Conservation (phyloP, 768 basidiomycete species). For the Russula olivacea region DNA sequence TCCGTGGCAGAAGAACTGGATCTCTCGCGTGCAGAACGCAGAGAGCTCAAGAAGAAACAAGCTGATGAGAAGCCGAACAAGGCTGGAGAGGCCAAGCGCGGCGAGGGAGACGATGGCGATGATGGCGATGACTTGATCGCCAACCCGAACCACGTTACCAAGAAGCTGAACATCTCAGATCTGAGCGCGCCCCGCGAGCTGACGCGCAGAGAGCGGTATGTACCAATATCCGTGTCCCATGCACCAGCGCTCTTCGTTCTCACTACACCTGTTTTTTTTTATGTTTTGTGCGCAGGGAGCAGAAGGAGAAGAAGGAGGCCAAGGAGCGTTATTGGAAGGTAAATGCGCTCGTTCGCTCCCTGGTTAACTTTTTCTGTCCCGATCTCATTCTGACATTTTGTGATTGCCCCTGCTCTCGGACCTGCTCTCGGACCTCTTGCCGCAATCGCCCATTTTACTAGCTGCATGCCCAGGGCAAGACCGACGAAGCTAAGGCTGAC, state of each 20-base stretch:
- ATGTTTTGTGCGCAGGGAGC: slow-evolving; percentile 51
- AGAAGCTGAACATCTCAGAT: slow-evolving; percentile 73
- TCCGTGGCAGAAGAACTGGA: slow-evolving; percentile 40
- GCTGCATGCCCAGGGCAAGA: slow-evolving; percentile 80
- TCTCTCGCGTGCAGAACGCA: slow-evolving; percentile 64
- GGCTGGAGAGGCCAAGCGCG: slow-evolving; percentile 15
- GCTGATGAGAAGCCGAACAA: slow-evolving; percentile 38
- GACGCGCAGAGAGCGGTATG: slow-evolving; percentile 60
- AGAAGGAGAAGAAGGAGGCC: slow-evolving; percentile 87
- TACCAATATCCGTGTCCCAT: neutral
- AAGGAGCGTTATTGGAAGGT: slow-evolving; percentile 88
- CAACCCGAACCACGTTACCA: slow-evolving; percentile 71
- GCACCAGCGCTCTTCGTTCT: neutral
- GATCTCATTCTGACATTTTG: neutral
- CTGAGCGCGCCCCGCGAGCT: slow-evolving; percentile 57
- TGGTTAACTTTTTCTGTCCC: neutral
- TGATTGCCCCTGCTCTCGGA: neutral
- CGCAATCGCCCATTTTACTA: slow-evolving; percentile 27
- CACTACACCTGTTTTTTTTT: neutral
- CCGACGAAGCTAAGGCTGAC: slow-evolving; percentile 84
- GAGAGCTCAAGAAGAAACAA: slow-evolving; percentile 81
- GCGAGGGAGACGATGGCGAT: slow-evolving; percentile 36
- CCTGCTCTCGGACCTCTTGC: neutral
- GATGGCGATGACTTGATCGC: slow-evolving; percentile 62
- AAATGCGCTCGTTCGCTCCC: slow-evolving; percentile 9